Evolutionary conservation across 2,329 filamentous ascomycete genomes (phyloP), one percentile per base, ranked within the genome.

Genomic region (Hawksworthiomyces lignivorus): DNA sequence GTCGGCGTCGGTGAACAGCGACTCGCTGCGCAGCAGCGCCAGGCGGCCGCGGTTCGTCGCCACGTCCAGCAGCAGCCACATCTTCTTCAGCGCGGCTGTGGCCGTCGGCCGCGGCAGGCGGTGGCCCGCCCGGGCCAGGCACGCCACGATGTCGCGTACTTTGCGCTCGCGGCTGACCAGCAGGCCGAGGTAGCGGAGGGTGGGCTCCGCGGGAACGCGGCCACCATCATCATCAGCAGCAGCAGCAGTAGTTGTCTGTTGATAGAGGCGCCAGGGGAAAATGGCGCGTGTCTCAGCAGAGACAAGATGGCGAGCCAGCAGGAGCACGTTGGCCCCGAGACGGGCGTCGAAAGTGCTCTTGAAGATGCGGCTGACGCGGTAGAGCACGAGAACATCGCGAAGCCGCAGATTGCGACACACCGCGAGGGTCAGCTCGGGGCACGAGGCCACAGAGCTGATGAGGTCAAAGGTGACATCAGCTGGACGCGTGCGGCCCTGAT

Each of bases 21-120:
- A 53, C 50, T 9, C 41, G 39, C 56, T 76, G 22, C 64, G 65
- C 5, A 87, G 57, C 6, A 82, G 62, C 2, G 63, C 64, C 6
- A 69, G 59, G 1, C 86, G 76, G 12, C 72, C 63, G 1, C 49
- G 52, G 37, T 70, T 81, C 12, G 75, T 77, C 1, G 74, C 63
- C 4, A 81, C 63, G 53, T 88, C 84, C 66, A 87, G 77, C 26
- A 85, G 54, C 39, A 84, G 70, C 86, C 86, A 90, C 19, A 87
- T 64, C 53, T 84, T 84, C 53, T 77, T 68, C 34, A 84, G 61
- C 1, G 69, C 67, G 10, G 28, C 15, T 7, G 38, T 29, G 6
- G 45, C 45, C 4, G 11, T 34, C 7, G 35, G 3, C n/a, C 5
- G 21, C 0, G 81, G 80, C 39, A 78, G 61, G 9, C 71, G 68